Evolutionary conservation across 371 early-diverging fungal species (phyloP).

Genomic region (Saksenaea oblongispora): DNA sequence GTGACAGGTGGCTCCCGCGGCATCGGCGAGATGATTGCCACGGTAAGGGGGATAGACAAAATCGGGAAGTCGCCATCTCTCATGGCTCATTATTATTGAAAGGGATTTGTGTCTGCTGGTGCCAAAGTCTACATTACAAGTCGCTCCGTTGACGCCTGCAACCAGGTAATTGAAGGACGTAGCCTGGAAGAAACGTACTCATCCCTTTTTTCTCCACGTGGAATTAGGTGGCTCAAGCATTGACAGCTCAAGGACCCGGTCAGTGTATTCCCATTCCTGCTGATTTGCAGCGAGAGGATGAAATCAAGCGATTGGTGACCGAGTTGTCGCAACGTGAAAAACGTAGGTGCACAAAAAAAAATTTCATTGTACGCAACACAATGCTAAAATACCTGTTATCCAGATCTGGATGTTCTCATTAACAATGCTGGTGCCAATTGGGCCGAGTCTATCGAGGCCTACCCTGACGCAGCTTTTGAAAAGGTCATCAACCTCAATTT

Average conservation of each 20-base stretch:
- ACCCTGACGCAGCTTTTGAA: conserved; percentile 68
- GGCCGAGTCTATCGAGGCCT: conserved; percentile 56
- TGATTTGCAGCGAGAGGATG: conserved; percentile 67
- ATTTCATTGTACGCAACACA: not conserved
- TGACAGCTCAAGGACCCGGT: conserved; percentile 66
- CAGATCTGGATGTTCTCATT: conserved; percentile 79
- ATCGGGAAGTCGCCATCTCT: not conserved
- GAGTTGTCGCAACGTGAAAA: conserved; percentile 63
- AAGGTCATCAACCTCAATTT: conserved; percentile 87
- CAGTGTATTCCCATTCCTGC: conserved; percentile 74
- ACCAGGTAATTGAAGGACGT: conserved; percentile 34
- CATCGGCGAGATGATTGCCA: conserved; percentile 66
- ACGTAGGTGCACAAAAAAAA: conserved; percentile 32
- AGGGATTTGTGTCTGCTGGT: conserved; percentile 75
- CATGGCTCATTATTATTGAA: not conserved
- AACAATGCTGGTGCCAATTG: conserved; percentile 85
- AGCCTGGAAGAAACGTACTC: not conserved
- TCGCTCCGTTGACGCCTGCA: conserved; percentile 63
- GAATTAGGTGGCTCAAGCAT: conserved; percentile 45
- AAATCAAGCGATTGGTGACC: conserved; percentile 57
- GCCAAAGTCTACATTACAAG: conserved; percentile 78
- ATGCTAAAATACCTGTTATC: not conserved
- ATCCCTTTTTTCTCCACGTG: not conserved
- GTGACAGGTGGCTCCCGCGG: conserved; percentile 88
- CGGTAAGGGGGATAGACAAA: conserved; percentile 17